Base-by-base conservation (phyloP, 1,139 yeast genomes). In the Geotrichum macrosporum region DNA sequence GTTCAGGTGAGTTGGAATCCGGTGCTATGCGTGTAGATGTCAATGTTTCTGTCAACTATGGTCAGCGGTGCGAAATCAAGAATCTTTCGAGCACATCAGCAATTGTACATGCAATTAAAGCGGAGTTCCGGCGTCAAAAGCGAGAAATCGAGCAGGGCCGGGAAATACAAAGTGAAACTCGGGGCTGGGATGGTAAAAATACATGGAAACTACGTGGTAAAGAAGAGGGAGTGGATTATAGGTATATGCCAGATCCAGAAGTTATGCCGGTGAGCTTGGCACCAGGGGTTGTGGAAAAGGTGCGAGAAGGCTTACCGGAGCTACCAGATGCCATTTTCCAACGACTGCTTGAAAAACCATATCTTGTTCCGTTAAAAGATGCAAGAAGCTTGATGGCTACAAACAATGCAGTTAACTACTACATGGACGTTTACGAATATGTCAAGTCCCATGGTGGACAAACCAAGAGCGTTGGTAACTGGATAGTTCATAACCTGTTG, bases 1-100 rank as follows among this genome's bases (percentile, higher is more conserved):
- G 95, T 56, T 75, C 94, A 0, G 97, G 96, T 19, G 95, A 88
- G 56, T 71, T 92, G 58, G 98, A 92, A 61, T 80, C 89, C 0
- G 98, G 98, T 6, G 94, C 96, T 0, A 83, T 94, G 74, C 74
- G 99, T 59, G 94, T 89, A 3, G 99, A 92, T 61, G 97, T 88
- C 6, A 92, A 92, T 58, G 75, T 92, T 15, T 85, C 94, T 38
- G 80, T 92, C 2, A 77, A 78, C 50, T 33, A 21, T 46, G 67
- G 68, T 21, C 75, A 80, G 39, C 68, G 97, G 51, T 88, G 89
- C 21, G 98, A 92, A 59, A 76, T 92, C 57, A 94, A 92, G 61
- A 92, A 94, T 63, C 69, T 92, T 55, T 85, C 95, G 13, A 85
- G 89, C 40, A 81, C 89, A 0, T 74, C 88, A 15, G 92, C 94